phyloP scores from a whole-genome alignment of 495 filamentous ascomycete species.

The Talaromyces trachyspermus region DNA sequence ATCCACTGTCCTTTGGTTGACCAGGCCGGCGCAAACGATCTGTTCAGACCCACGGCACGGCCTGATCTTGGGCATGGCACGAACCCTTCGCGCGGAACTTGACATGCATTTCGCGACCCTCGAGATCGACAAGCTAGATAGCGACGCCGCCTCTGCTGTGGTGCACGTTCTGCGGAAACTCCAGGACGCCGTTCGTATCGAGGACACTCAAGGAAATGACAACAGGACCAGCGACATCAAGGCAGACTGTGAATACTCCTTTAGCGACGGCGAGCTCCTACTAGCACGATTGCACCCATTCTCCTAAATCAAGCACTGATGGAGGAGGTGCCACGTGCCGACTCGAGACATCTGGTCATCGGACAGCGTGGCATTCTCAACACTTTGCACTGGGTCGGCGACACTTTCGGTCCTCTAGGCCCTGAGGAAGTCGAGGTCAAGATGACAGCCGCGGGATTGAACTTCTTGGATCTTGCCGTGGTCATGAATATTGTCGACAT shows the following conservation, averaged over 20 bases:
- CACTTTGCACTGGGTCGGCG: too few species aligned
- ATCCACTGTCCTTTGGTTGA: conserved; percentile 33
- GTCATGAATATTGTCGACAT: conserved; percentile 23
- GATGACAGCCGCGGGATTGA: background rate
- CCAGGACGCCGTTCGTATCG: conserved; percentile 3
- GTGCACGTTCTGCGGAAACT: conserved; percentile 20
- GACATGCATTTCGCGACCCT: conserved; percentile 28
- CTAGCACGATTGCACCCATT: too few species aligned
- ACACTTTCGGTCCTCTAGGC: too few species aligned
- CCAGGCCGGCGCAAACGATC: conserved; percentile 20
- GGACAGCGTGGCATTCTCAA: too few species aligned
- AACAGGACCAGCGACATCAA: background rate
- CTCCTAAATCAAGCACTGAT: too few species aligned
- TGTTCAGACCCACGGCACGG: conserved; percentile 32
- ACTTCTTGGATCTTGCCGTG: background rate
- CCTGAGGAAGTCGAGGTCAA: too few species aligned
- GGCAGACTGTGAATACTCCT: too few species aligned
- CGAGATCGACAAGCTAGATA: conserved; percentile 28
- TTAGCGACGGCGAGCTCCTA: too few species aligned
- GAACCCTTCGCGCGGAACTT: conserved; percentile 35
- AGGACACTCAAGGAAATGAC: background rate
- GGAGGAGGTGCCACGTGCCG: too few species aligned
- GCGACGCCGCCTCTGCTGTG: conserved; percentile 5
- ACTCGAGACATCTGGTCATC: too few species aligned
- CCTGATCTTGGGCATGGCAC: conserved; percentile 29